These are phyloP conservation scores for Venturia aucupariae DNA, from an alignment of 2,329 filamentous ascomycete species.

Conservation along the genomic window DNA sequence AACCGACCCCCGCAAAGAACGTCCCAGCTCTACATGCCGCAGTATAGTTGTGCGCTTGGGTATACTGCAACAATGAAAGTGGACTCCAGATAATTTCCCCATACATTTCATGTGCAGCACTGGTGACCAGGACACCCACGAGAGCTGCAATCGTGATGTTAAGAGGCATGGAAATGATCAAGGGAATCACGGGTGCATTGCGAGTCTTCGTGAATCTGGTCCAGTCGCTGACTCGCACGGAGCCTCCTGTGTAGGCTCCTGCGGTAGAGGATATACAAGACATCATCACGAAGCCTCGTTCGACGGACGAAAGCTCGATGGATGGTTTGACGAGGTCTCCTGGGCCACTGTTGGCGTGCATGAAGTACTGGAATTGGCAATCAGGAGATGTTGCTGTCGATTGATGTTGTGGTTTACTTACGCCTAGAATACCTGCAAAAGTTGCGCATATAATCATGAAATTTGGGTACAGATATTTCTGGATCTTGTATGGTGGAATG, in stretches of 20 bases:
- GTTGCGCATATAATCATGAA: slow-evolving; percentile 16
- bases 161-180: slow-evolving; percentile 21
- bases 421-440: slow-evolving; percentile 16
- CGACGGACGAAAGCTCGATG: slow-evolving; percentile 9
- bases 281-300: slow-evolving; percentile 17
- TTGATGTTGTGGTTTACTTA: not conserved
- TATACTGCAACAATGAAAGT: slow-evolving; percentile 18
- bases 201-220: slow-evolving; percentile 19
- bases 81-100: slow-evolving; percentile 20
- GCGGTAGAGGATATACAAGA: slow-evolving; percentile 15
- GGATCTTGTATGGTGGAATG: slow-evolving; percentile 17
- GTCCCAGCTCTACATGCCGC: slow-evolving; percentile 21
- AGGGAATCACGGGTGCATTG: slow-evolving; percentile 16
- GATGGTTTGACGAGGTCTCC: slow-evolving; percentile 16
- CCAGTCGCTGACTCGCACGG: slow-evolving; percentile 18
- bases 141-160: slow-evolving; percentile 6
- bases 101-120: slow-evolving; percentile 16
- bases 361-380: not conserved
- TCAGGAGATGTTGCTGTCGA: not conserved
- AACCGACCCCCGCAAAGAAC: slow-evolving; percentile 24
- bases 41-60: slow-evolving; percentile 18
- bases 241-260: slow-evolving; percentile 17
- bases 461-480: slow-evolving; percentile 16
- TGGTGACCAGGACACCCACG: slow-evolving; percentile 7
- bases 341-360: slow-evolving; percentile 14